Conservation (phyloP, 139 green algal genomes). For the Auxenochlorella pyrenoidosa region DNA sequence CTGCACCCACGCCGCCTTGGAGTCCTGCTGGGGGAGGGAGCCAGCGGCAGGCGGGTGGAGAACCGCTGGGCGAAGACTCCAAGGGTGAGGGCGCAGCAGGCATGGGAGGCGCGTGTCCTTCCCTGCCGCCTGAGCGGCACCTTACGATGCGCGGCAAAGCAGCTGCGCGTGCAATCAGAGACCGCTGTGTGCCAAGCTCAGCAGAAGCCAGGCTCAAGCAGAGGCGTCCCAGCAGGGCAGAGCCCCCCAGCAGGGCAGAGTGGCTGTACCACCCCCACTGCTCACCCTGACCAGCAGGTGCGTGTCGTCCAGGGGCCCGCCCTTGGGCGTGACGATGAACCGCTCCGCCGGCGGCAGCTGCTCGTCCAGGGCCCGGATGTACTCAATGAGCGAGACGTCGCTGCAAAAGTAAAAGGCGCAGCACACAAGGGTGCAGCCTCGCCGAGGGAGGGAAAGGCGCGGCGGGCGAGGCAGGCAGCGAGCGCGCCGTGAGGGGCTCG, state of each 20-base stretch:
- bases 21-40: neutral
- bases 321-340: conserved; percentile 34
- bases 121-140: too few species aligned
- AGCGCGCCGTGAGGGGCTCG: too few species aligned
- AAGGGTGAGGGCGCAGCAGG: neutral
- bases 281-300: conserved; percentile 33
- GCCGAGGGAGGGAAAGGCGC: neutral
- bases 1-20: neutral
- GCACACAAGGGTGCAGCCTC: too few species aligned
- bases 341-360: neutral
- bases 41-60: neutral
- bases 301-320: conserved; percentile 37
- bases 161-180: too few species aligned
- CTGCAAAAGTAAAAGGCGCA: neutral
- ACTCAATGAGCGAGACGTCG: conserved; percentile 40
- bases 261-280: too few species aligned
- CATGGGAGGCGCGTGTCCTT: too few species aligned
- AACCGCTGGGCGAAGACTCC: neutral
- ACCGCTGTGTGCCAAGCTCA: too few species aligned
- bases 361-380: conserved; percentile 32
- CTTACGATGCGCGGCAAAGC: too few species aligned
- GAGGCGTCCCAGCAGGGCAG: too few species aligned
- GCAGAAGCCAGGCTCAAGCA: too few species aligned
- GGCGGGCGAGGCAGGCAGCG: neutral
- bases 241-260: too few species aligned